Conservation (phyloP, 345 rosid species). For the Hirschfeldia incana region DNA sequence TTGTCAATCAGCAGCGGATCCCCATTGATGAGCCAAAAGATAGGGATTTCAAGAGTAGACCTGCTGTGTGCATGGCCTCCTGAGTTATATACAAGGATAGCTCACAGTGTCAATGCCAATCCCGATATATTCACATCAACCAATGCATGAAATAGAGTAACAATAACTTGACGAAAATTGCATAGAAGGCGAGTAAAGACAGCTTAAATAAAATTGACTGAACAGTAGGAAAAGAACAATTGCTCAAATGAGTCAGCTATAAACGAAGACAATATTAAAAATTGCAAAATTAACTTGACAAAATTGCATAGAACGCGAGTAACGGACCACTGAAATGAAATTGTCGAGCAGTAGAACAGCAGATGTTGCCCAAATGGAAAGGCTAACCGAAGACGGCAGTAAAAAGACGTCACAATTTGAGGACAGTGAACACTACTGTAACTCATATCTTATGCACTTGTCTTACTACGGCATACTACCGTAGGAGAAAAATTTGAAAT, state of each 20-base stretch:
- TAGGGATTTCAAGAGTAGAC: slow-evolving; percentile 94
- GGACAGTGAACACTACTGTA: slow-evolving; percentile 1
- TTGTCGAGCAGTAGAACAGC: not conserved
- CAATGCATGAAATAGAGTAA: slow-evolving; percentile 3
- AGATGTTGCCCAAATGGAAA: not conserved
- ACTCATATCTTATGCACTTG: slow-evolving; percentile 9
- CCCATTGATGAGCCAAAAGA: slow-evolving; percentile 89
- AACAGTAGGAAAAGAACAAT: slow-evolving; percentile 5
- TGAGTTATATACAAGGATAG: slow-evolving; percentile 42
- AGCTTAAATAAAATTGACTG: not conserved
- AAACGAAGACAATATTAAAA: not conserved
- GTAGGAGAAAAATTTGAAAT: not conserved
- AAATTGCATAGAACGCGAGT: not conserved
- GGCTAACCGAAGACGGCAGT: not conserved
- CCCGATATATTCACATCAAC: slow-evolving; percentile 11
- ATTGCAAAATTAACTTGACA: not conserved
- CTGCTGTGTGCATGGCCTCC: slow-evolving; percentile 92
- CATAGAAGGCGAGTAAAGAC: not conserved
- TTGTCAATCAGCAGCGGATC: slow-evolving; percentile 89
- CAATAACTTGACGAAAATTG: not conserved
- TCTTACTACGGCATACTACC: not conserved
- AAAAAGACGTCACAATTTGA: not conserved
- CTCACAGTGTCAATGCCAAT: slow-evolving; percentile 33
- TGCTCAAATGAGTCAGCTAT: slow-evolving; percentile 5
- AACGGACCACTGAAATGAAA: too few species aligned